Evolutionary conservation across 164 flowering plant genomes (phyloP).

Genomic region (Tinospora cordifolia): DNA sequence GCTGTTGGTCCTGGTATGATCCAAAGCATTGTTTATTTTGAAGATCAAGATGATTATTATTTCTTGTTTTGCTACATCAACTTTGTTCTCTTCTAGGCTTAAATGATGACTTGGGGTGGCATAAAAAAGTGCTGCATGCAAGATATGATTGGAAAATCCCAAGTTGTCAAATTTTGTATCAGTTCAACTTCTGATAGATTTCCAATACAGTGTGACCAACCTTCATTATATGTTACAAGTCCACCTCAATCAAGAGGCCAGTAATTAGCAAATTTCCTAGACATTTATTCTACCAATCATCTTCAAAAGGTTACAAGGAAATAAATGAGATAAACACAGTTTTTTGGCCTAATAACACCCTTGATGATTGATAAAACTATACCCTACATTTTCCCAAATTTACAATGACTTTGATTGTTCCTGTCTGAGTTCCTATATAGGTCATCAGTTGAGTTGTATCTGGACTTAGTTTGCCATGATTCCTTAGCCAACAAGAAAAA

Average conservation of each 20-base stretch:
- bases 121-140: neutral
- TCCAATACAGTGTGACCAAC: neutral
- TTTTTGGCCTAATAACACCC: too few species aligned
- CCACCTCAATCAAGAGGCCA: neutral
- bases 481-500: too few species aligned
- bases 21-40: neutral
- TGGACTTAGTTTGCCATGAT: too few species aligned
- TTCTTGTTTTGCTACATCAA: neutral
- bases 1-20: slow-evolving; percentile 90
- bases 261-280: too few species aligned
- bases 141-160: neutral
- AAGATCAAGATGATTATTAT: neutral
- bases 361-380: too few species aligned
- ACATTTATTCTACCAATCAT: too few species aligned
- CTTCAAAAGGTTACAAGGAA: too few species aligned
- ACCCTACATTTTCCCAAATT: neutral
- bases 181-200: neutral
- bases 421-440: neutral
- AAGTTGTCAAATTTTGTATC: neutral
- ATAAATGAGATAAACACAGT: too few species aligned
- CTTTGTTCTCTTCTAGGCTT: neutral
- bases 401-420: neutral
- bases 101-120: neutral
- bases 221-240: neutral
- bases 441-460: too few species aligned